These are phyloP conservation scores for Cinnamomum chago DNA, from an alignment of 164 flowering plant species.

Conservation along the genomic window DNA sequence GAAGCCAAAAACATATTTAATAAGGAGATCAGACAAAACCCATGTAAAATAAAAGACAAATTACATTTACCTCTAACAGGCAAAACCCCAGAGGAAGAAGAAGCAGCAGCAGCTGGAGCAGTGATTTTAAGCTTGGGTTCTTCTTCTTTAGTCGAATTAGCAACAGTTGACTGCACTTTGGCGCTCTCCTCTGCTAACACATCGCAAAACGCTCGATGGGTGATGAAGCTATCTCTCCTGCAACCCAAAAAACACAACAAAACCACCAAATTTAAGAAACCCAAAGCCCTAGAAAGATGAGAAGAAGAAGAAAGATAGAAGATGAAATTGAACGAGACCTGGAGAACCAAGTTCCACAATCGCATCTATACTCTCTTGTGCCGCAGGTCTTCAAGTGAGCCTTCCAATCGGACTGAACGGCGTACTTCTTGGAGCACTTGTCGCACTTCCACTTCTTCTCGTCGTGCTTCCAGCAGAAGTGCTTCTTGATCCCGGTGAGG, in stretches of 20 bases:
- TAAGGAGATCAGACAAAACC: constrained; percentile 23
- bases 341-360: too few relatives aligned
- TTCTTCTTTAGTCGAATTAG: constrained; percentile 18
- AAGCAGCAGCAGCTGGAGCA: constrained; percentile 27
- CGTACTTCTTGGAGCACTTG: too few relatives aligned
- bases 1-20: constrained; percentile 11
- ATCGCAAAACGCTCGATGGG: constrained; percentile 91
- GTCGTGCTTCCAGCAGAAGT: constrained; percentile 78
- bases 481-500: constrained; percentile 84
- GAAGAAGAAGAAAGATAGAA: too few relatives aligned
- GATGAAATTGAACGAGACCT: too few relatives aligned
- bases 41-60: background rate
- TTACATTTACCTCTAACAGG: constrained; percentile 63
- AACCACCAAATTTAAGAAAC: too few relatives aligned
- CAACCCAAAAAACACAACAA: too few relatives aligned
- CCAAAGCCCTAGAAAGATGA: too few relatives aligned
- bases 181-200: constrained; percentile 78
- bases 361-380: too few relatives aligned
- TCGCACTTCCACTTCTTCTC: constrained; percentile 95
- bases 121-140: constrained; percentile 12
- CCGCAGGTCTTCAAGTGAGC: too few relatives aligned
- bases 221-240: too few relatives aligned
- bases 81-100: constrained; percentile 45
- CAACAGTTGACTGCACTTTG: constrained; percentile 20
- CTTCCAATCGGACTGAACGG: too few relatives aligned